Evolutionary conservation across 148 eudicot genomes (phyloP).

Genomic region (Chenopodium quinoa): DNA sequence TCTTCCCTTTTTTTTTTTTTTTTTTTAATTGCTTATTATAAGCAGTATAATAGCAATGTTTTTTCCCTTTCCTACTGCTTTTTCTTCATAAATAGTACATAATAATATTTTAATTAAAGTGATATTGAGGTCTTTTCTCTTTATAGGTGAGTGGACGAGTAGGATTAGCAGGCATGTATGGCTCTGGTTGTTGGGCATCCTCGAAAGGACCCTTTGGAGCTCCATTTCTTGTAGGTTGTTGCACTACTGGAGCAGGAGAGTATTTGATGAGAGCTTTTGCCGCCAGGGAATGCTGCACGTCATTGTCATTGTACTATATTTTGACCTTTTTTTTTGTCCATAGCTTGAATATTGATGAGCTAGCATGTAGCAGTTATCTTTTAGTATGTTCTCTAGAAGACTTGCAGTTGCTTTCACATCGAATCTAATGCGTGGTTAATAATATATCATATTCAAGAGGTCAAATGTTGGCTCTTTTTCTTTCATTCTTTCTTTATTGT

Average conservation of each 20-base stretch:
- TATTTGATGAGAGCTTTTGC: constrained; percentile 87
- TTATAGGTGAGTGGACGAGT: constrained; percentile 90
- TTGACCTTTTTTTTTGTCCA: constrained; percentile 3
- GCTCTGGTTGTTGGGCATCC: constrained; percentile 97
- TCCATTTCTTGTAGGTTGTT: constrained; percentile 69
- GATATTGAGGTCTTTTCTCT: not conserved
- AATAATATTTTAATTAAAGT: not conserved
- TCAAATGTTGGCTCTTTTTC: not conserved
- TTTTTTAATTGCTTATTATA: not conserved
- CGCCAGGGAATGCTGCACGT: constrained; percentile 81
- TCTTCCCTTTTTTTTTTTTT: too few species aligned
- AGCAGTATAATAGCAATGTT: too few species aligned
- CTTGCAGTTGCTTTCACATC: not conserved
- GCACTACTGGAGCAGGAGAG: constrained; percentile 95
- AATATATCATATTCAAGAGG: not conserved
- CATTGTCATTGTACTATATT: constrained; percentile 67
- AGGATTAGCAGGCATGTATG: constrained; percentile 92
- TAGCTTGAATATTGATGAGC: not conserved
- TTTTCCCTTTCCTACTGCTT: not conserved
- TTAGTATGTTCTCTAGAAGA: not conserved
- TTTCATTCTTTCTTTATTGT: too few species aligned
- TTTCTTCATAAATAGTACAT: not conserved
- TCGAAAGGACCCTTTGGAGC: constrained; percentile 63
- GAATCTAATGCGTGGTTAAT: not conserved
- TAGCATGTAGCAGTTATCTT: not conserved